Evolutionary conservation across 495 filamentous ascomycete species (phyloP).

Genomic region (Penicillium ucsense): DNA sequence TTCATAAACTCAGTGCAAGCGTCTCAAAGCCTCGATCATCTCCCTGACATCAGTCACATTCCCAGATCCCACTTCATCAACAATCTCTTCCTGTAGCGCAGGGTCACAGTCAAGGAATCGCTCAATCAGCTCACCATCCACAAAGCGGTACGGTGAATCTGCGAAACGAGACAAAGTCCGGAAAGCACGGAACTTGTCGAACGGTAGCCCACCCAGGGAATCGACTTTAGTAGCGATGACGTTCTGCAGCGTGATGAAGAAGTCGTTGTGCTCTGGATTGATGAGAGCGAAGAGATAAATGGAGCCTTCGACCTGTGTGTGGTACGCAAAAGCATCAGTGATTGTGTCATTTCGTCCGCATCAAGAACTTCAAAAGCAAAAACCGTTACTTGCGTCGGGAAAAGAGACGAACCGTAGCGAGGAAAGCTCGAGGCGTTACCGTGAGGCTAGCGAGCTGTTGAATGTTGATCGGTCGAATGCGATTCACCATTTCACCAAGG

Average conservation of each 20-base stretch:
- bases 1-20: conserved; percentile 46
- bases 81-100: conserved; percentile 54
- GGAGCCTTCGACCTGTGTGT: conserved; percentile 67
- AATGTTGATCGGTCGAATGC: conserved; percentile 52
- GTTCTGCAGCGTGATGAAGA: conserved; percentile 75
- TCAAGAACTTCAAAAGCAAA: too few relatives aligned
- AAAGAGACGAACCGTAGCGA: conserved; percentile 64
- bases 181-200: conserved; percentile 71
- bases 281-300: conserved; percentile 86
- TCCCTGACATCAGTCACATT: conserved; percentile 63
- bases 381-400: not conserved
- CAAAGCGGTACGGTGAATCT: conserved; percentile 73
- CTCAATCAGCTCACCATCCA: conserved; percentile 89
- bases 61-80: conserved; percentile 42
- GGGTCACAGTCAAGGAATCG: conserved; percentile 64
- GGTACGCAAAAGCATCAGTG: too few relatives aligned
- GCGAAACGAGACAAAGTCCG: conserved; percentile 56
- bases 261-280: conserved; percentile 54
- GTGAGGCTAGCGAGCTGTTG: conserved; percentile 52
- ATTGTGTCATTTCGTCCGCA: too few relatives aligned
- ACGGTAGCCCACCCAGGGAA: conserved; percentile 61
- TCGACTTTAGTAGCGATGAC: conserved; percentile 55
- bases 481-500: conserved; percentile 87
- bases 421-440: conserved; percentile 73
- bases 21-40: conserved; percentile 62